Conservation (phyloP, 768 basidiomycete genomes). For the Collybiopsis confluens region DNA sequence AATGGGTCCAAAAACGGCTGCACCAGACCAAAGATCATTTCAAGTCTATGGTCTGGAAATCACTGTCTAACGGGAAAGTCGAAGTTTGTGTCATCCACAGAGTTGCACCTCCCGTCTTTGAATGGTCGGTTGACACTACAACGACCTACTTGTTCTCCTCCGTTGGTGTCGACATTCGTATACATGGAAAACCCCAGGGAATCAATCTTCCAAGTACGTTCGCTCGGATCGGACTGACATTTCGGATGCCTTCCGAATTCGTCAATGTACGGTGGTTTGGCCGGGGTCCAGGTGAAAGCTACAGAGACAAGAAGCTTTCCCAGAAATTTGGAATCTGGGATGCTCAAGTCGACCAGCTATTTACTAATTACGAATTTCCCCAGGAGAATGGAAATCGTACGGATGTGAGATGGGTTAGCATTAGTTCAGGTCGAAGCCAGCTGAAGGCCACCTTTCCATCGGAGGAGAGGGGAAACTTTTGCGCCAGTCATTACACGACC, state of each 20-base stretch:
- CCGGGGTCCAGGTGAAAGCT: slow-evolving; percentile 10
- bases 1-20: slow-evolving; percentile 9
- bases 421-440: background rate
- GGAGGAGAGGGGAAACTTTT: slow-evolving; percentile 2
- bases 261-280: slow-evolving; percentile 8
- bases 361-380: slow-evolving; percentile 32
- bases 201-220: slow-evolving; percentile 5
- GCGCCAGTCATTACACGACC: slow-evolving; percentile 2
- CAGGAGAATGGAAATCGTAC: slow-evolving; percentile 30
- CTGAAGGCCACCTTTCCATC: slow-evolving; percentile 6
- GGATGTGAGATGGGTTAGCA: slow-evolving; percentile 22
- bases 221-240: slow-evolving; percentile 8
- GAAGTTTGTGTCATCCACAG: slow-evolving; percentile 5
- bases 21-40: slow-evolving; percentile 8
- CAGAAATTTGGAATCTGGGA: slow-evolving; percentile 9
- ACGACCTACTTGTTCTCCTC: slow-evolving; percentile 8
- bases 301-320: slow-evolving; percentile 8
- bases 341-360: slow-evolving; percentile 14
- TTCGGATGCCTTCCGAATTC: slow-evolving; percentile 1
- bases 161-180: background rate
- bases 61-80: background rate
- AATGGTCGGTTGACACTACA: slow-evolving; percentile 11
- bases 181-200: slow-evolving; percentile 7
- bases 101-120: slow-evolving; percentile 10
- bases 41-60: background rate